Evolutionary conservation across 495 filamentous ascomycete species (phyloP).

Genomic region (Penicillium chermesinum): DNA sequence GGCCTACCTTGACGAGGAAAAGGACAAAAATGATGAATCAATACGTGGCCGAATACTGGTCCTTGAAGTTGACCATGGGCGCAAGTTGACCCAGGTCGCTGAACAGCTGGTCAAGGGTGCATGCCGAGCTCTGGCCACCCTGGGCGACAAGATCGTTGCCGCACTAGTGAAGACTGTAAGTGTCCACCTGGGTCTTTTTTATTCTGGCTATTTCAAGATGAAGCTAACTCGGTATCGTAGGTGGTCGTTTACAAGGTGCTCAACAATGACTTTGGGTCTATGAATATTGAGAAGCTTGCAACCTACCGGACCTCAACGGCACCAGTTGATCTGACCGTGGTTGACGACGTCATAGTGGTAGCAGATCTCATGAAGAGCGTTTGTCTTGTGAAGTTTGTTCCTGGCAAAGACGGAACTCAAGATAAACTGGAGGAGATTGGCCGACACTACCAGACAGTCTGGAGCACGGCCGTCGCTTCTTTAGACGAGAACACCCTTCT

Average conservation of each 20-base stretch:
- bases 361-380: slow-evolving; percentile 94
- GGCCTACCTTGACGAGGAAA: slow-evolving; percentile 60
- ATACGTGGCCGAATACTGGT: slow-evolving; percentile 75
- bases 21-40: slow-evolving; percentile 31
- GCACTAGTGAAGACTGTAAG: slow-evolving; percentile 80
- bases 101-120: slow-evolving; percentile 64
- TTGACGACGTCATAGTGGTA: slow-evolving; percentile 66
- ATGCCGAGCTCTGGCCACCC: slow-evolving; percentile 70
- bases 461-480: slow-evolving; percentile 71
- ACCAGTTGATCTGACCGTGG: slow-evolving; percentile 75
- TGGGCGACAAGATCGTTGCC: slow-evolving; percentile 75
- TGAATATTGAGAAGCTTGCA: slow-evolving; percentile 58
- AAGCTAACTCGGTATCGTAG: slow-evolving; percentile 18
- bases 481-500: slow-evolving; percentile 72
- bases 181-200: not conserved
- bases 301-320: slow-evolving; percentile 78
- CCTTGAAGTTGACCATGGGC: slow-evolving; percentile 71
- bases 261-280: slow-evolving; percentile 39
- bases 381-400: slow-evolving; percentile 63
- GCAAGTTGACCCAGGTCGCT: slow-evolving; percentile 61
- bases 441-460: slow-evolving; percentile 73
- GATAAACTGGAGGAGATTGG: slow-evolving; percentile 65
- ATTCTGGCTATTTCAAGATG: no score
- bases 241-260: slow-evolving; percentile 56
- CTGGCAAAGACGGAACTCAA: slow-evolving; percentile 36